These are phyloP conservation scores for Sclerotinia trifoliorum DNA, from an alignment of 2,329 filamentous ascomycete species.

Conservation along the genomic window DNA sequence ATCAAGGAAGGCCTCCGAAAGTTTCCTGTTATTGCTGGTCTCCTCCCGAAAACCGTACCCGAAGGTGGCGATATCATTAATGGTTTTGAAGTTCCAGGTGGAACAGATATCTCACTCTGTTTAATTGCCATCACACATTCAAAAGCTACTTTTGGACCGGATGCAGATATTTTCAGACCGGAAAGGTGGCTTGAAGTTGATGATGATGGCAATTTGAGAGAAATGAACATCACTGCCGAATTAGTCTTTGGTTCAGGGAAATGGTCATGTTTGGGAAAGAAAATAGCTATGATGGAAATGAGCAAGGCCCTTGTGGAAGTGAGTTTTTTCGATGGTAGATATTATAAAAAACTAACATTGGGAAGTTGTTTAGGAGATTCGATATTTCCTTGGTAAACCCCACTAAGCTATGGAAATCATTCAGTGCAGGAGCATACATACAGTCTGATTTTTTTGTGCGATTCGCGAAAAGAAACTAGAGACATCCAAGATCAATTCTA, in stretches of 20 bases:
- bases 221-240: conserved; percentile 44
- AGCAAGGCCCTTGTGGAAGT: conserved; percentile 51
- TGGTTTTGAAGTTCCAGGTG: conserved; percentile 22
- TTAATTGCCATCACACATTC: not conserved
- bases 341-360: not conserved
- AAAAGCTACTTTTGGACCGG: conserved; percentile 37
- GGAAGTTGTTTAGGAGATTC: not conserved
- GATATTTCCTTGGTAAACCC: not conserved
- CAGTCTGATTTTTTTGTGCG: not conserved
- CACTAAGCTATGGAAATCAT: not conserved
- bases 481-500: not conserved
- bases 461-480: not conserved
- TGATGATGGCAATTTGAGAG: conserved; percentile 18
- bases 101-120: not conserved
- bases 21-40: conserved; percentile 44
- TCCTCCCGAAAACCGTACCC: conserved; percentile 25
- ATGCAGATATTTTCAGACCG: conserved; percentile 46
- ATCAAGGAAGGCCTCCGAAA: conserved; percentile 50
- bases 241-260: conserved; percentile 47
- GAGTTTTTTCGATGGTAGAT: not conserved
- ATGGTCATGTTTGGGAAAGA: conserved; percentile 47
- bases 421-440: not conserved
- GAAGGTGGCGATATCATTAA: conserved; percentile 25
- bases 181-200: conserved; percentile 49
- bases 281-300: conserved; percentile 50